Conservation (phyloP, 2,329 filamentous ascomycete species). For the Chaetomium strumarium region DNA sequence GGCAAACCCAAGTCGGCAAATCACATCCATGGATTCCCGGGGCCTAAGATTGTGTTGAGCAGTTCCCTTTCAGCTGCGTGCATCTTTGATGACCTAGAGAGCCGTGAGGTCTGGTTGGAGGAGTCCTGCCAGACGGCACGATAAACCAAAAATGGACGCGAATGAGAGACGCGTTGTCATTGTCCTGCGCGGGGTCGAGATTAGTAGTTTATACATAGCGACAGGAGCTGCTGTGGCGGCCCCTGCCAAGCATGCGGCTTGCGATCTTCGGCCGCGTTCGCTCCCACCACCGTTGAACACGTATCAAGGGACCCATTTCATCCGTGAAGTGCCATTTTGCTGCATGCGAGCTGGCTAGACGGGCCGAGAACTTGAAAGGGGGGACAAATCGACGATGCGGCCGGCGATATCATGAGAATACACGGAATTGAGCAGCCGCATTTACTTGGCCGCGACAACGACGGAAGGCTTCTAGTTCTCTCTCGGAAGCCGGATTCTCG, state of each 20-base stretch:
- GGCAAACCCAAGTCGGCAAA: no score
- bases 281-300: constrained; percentile 20
- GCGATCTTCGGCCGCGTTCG: constrained; percentile 6
- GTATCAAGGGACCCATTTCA: constrained; percentile 16
- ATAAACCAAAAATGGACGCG: constrained; percentile 19
- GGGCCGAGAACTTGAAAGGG: not conserved
- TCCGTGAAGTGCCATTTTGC: constrained; percentile 2
- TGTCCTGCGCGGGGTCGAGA: constrained; percentile 20
- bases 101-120: constrained; percentile 7
- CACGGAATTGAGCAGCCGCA: not conserved
- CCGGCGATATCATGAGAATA: not conserved
- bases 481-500: not conserved
- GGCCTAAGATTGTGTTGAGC: no score
- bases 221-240: constrained; percentile 3
- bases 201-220: constrained; percentile 18
- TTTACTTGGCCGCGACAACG: not conserved
- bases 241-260: constrained; percentile 13
- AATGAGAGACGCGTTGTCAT: constrained; percentile 17
- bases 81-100: not conserved
- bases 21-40: no score
- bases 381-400: not conserved
- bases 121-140: constrained; percentile 14
- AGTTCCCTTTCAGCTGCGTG: no score
- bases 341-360: constrained; percentile 4
- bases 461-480: not conserved